A percentile compares a stretch with the other conserved stretches of the same genome.
Conservation (phyloP, 2,329 filamentous ascomycete species). For the Zasmidium citrigriseum region DNA sequence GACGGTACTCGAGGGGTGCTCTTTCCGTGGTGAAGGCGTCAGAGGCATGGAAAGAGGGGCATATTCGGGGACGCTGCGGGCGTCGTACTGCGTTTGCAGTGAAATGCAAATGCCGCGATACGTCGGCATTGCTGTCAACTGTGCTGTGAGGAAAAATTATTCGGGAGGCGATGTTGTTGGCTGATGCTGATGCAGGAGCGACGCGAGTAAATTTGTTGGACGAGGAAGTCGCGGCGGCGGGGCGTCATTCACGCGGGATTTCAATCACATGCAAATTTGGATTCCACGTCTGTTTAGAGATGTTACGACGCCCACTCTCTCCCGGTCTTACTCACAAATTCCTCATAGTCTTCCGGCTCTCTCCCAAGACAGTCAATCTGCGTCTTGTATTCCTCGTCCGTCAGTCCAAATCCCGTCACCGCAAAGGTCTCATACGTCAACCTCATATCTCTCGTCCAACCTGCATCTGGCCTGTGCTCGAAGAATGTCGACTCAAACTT, state of each 20-base stretch:
- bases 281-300: neutral
- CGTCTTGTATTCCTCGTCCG: conserved; percentile 12
- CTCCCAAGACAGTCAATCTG: conserved; percentile 16
- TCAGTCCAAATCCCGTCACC: conserved; percentile 16
- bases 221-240: conserved; percentile 6
- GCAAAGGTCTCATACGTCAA: conserved; percentile 19
- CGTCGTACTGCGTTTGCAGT: conserved; percentile 45
- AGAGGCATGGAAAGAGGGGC: conserved; percentile 26
- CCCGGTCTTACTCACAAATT: conserved; percentile 11
- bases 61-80: conserved; percentile 42
- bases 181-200: neutral
- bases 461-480: neutral
- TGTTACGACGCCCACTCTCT: conserved; percentile 4
- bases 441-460: conserved; percentile 18
- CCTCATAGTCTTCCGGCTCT: conserved; percentile 15
- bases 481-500: conserved; percentile 2
- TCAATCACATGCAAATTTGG: neutral
- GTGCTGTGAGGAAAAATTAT: neutral
- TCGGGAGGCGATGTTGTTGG: neutral
- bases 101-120: conserved; percentile 41
- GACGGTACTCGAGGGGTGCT: conserved; percentile 27
- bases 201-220: neutral
- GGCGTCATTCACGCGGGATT: no score
- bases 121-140: conserved; percentile 30
- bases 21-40: conserved; percentile 12